Evolutionary conservation across 139 green algal species (phyloP), one percentile per base, ranked within the genome.

Genomic region (Pycnococcus provasolii): DNA sequence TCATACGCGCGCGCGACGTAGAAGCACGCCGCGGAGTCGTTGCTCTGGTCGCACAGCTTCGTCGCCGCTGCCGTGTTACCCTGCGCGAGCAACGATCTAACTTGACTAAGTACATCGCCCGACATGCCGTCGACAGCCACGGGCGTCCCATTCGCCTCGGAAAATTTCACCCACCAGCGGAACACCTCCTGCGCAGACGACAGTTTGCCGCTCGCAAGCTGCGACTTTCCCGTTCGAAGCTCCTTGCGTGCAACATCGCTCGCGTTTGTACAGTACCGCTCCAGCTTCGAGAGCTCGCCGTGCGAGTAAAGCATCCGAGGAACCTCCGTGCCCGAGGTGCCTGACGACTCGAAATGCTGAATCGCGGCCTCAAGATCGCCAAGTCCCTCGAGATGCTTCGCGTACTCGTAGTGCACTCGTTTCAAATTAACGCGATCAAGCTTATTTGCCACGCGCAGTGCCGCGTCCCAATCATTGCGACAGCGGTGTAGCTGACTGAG

Each of bases 1-100:
- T 91, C 87, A 43, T 84, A 85, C 75, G 88, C 80, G 4, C 86
- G 77, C 2, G 81, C 87, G 39, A 94, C 64, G 72, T 89, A 81
- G 81, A 94, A 94, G 15, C 80, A 76, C 8, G 80, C 81, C 1
- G 85, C 85, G 42, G n/a, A 1, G 64, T 72, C 64, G 71, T 64
- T 62, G 13, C 26, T 72, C 7, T 79, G 58, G 39, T 72, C 45
- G 13, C 74, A 69, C 2, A 73, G 2, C 26, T 50, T 53, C 69
- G 79, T 75, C 3, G 85, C 85, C 42, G 52, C 66, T 11, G 64
- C 62, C 58, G 73, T 82, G 64, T 87, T 67, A 7, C 78, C 73
- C 45, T 77, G 79, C 42, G 58, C 58, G 42, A 11, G 60, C 60
- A n/a, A 52, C 8, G 26, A 26, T 26, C 26, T 26, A 26, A 26